phyloP scores from a whole-genome alignment of 176 grass and related monocot genomes.

The Paspalum notatum region DNA sequence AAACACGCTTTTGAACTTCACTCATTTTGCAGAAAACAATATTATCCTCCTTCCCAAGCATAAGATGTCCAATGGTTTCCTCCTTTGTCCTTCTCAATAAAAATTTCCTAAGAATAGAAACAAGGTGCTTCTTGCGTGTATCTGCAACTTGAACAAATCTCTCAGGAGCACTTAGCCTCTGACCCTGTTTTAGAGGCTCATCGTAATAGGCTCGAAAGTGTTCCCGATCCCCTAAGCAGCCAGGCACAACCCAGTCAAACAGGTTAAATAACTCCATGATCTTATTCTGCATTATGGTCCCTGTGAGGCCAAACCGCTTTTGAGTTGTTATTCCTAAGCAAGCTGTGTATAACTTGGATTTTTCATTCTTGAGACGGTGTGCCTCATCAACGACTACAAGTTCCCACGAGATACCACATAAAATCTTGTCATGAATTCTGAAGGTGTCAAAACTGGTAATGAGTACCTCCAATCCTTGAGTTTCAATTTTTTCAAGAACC shows the following conservation, averaged over 20 bases:
- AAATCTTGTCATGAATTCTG: constrained; percentile 76
- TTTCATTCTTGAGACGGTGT: constrained; percentile 91
- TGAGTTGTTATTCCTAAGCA: constrained; percentile 78
- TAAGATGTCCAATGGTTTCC: constrained; percentile 95
- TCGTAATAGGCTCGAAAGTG: constrained; percentile 93
- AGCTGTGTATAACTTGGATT: constrained; percentile 75
- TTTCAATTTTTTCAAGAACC: constrained; percentile 78
- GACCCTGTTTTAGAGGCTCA: constrained; percentile 89
- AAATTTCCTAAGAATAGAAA: constrained; percentile 76
- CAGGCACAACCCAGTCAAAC: constrained; percentile 92
- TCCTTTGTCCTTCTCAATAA: constrained; percentile 94
- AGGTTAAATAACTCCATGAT: constrained; percentile 97
- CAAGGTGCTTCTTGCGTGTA: constrained; percentile 84
- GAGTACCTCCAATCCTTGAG: constrained; percentile 64
- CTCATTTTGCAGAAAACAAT: constrained; percentile 97
- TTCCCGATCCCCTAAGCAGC: constrained; percentile 78
- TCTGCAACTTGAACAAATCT: constrained; percentile 87
- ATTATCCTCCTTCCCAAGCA: constrained; percentile 99
- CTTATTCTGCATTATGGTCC: constrained; percentile 96
- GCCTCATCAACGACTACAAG: constrained; percentile 96
- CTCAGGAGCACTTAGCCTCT: constrained; percentile 89
- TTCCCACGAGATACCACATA: constrained; percentile 81
- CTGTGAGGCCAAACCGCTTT: constrained; percentile 87
- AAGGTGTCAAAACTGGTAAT: constrained; percentile 99
- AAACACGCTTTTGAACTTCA: constrained; percentile 92